Base-by-base conservation (phyloP, 2,329 filamentous ascomycete species). In the Sclerotinia trifoliorum region DNA sequence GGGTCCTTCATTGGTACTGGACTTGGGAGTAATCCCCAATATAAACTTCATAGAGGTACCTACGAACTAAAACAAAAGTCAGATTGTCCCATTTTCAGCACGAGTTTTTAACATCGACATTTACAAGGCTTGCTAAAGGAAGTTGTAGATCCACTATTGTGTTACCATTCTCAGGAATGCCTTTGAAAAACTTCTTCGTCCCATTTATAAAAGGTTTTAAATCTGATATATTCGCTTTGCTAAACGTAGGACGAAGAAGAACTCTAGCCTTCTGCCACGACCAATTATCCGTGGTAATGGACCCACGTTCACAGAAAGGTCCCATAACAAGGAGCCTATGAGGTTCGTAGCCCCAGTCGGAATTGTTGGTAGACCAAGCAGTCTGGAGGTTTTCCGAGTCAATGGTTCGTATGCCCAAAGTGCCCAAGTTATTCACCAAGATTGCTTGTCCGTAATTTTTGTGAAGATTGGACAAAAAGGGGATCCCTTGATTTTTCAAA, bases 171-270 rank as follows among this genome's bases (percentile, higher is more conserved):
- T 32, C 11, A 3, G 54, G 64, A 58, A 66, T 58, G 0, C 7
- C 5, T 58, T 13, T 5, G 13, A 58, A 29, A 8, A 66, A 49
- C 7, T 13, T 8, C 6, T 66, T 32, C 11, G 6, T 29, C 3
- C 13, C 21, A 5, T 3, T 24, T 44, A 29, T 39, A 6, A 48
- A 57, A 7, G 24, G 8, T 1, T 8, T 57, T 5, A 57, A 24
- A 57, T 65, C 29, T 6, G 52, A 65, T 7, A 65, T 57, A 57
- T 65, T 65, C 39, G 51, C 39, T 44, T 57, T 57, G 39, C 63
- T 65, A 5, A 65, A 65, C 8, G 52, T 65, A 2, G 63, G 52
- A 29, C 63, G 13, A 13, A 65, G 52, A 24, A 65, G 52, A 35
- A 26, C 52, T 39, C 39, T 65, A 32, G 35, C 26, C 10, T 65